Evolutionary conservation across 208 protist genomes (phyloP), one percentile per base, ranked within the genome.

Genomic region (Acanthamoeba castellanii): DNA sequence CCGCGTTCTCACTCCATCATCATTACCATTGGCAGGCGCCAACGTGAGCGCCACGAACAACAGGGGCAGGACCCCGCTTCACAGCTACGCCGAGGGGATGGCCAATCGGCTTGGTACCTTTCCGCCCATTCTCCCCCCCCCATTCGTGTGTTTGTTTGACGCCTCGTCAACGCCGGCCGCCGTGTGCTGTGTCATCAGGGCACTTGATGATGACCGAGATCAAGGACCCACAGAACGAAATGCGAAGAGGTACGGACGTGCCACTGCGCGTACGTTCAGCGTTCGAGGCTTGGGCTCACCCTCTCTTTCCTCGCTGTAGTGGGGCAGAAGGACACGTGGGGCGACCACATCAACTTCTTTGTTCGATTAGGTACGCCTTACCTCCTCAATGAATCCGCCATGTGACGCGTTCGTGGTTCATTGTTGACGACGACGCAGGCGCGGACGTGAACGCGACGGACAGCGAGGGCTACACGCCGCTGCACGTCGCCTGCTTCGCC

Each of bases 31-130:
- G 52, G 1, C 45, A 85, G 76, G 76, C 4, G 34, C 42, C 45
- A 85, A 59, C 27, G 76, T 85, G 27, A 57, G 22, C 47, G 5
- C 76, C 7, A 59, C 8, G 42, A 85, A 85, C 22, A 52, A 57
- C 11, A 50, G n/a, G 25, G 76, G 76, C 76, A 50, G 76, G 47
- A 85, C 76, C 5, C 76, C 76, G 5, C 30, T 85, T 13, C 76
- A 85, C 22, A 34, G 76, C 76, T 85, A 85, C n/a, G 76, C 76
- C 16, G 45, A 85, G 27, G 76, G 76, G 42, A 84, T 84, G 47
- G 76, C 76, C 42, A 47, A 84, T 55, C 4, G 76, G 20, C 76
- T 84, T 55, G 76, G 76, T 84, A 32, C 68, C 4, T 52, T n/a
- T n/a, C n/a, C n/a, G n/a, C n/a, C n/a, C n/a, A n/a, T n/a, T n/a